Evolutionary conservation across 352 stramenopile genomes (phyloP).

Genomic region (Phytopythium boreale): DNA sequence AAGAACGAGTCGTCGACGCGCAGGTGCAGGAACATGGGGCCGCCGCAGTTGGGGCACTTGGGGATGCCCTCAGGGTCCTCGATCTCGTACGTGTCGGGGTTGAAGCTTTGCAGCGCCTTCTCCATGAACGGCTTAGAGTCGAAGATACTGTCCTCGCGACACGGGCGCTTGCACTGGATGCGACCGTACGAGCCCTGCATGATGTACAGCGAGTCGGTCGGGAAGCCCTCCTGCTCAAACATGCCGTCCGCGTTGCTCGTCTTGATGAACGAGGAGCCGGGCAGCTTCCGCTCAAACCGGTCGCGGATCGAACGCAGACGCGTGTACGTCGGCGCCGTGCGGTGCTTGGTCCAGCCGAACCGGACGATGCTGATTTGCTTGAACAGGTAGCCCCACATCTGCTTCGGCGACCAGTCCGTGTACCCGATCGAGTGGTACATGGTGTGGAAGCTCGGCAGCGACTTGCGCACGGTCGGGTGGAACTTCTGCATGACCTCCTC

Average conservation of each 20-base stretch:
- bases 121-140: slow-evolving; percentile 52
- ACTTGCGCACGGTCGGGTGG: slow-evolving; percentile 40
- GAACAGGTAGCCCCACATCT: slow-evolving; percentile 67
- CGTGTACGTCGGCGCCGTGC: slow-evolving; percentile 50
- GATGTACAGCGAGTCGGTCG: slow-evolving; percentile 43
- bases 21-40: slow-evolving; percentile 48
- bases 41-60: slow-evolving; percentile 46
- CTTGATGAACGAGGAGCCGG: slow-evolving; percentile 51
- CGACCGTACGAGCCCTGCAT: slow-evolving; percentile 65
- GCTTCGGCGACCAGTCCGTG: slow-evolving; percentile 29
- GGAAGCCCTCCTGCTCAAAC: slow-evolving; percentile 72
- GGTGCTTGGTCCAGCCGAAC: slow-evolving; percentile 44
- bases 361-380: slow-evolving; percentile 60
- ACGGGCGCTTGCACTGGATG: slow-evolving; percentile 51
- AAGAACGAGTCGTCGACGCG: slow-evolving; percentile 50
- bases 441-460: slow-evolving; percentile 46
- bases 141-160: slow-evolving; percentile 45
- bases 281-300: slow-evolving; percentile 21
- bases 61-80: slow-evolving; percentile 46
- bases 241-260: slow-evolving; percentile 72
- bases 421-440: slow-evolving; percentile 64
- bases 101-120: slow-evolving; percentile 43
- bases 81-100: slow-evolving; percentile 51
- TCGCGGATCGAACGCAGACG: slow-evolving; percentile 46
- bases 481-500: slow-evolving; percentile 58